A percentile compares a stretch with the other conserved stretches of the same genome.
Evolutionary conservation across 1,139 yeast genomes (phyloP).

Genomic region (Hyphopichia khmerensis): DNA sequence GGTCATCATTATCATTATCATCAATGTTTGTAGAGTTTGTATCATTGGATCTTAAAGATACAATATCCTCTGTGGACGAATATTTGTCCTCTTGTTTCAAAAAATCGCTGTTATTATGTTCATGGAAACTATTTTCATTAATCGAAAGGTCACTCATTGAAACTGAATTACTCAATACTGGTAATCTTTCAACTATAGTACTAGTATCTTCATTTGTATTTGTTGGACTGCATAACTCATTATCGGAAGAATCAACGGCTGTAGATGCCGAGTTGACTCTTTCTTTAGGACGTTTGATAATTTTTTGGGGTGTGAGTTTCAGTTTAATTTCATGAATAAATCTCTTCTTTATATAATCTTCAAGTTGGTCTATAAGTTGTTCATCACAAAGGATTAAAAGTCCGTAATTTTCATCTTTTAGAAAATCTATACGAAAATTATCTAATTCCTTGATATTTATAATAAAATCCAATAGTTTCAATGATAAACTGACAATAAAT

Average conservation of each 20-base stretch:
- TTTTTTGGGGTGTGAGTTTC: conserved; percentile 1
- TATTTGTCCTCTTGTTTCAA: conserved; percentile 17
- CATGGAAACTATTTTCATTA: conserved; percentile 3
- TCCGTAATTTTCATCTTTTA: conserved; percentile 32
- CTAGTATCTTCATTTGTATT: neutral
- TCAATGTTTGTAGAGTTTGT: conserved; percentile 16
- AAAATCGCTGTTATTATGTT: conserved; percentile 1
- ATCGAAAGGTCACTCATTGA: conserved; percentile 6
- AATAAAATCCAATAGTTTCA: conserved; percentile 22
- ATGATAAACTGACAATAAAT: conserved; percentile 32
- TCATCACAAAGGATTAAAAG: conserved; percentile 30
- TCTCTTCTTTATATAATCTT: conserved; percentile 22
- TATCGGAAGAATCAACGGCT: conserved; percentile 1
- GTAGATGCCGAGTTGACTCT: conserved; percentile 1
- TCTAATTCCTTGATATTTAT: conserved; percentile 12
- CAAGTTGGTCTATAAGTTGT: conserved; percentile 27
- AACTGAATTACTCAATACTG: neutral
- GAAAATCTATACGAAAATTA: conserved; percentile 21
- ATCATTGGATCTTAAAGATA: conserved; percentile 21
- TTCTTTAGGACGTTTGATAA: neutral
- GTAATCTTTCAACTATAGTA: conserved; percentile 1
- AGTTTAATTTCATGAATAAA: conserved; percentile 12
- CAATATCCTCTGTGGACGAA: conserved; percentile 22
- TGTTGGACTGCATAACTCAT: neutral
- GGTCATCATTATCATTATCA: conserved; percentile 7